These are phyloP conservation scores for Alternaria arbusti DNA, from an alignment of 2,329 filamentous ascomycete genomes.

Conservation along the genomic window DNA sequence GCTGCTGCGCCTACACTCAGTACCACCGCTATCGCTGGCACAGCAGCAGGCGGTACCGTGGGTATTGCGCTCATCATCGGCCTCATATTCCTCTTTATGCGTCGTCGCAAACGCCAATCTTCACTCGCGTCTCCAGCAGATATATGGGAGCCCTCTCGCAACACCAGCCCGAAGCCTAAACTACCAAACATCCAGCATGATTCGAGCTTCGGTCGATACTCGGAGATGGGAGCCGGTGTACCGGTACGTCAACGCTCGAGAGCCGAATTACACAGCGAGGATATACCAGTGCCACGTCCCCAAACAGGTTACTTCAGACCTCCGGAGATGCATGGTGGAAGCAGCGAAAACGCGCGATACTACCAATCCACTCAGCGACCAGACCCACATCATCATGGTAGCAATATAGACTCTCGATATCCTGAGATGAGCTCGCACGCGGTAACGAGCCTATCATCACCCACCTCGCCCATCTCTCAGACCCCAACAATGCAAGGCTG, in stretches of 20 bases:
- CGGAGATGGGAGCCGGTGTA: neutral
- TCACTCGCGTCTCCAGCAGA: neutral
- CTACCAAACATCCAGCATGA: neutral
- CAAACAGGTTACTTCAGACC: neutral
- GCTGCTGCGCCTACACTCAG: neutral
- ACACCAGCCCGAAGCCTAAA: neutral
- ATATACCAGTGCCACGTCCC: neutral
- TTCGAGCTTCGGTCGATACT: neutral
- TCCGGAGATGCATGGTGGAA: neutral
- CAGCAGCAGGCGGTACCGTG: slow-evolving; percentile 19
- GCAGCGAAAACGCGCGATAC: neutral
- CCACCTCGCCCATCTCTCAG: neutral
- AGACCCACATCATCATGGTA: neutral
- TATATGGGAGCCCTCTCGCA: neutral
- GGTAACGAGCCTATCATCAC: neutral
- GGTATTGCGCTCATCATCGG: slow-evolving; percentile 15
- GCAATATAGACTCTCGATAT: neutral
- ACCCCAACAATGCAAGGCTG: neutral
- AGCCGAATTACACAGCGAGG: neutral
- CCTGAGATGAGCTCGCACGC: neutral
- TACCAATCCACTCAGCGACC: neutral
- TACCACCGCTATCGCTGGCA: slow-evolving; percentile 22
- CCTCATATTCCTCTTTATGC: slow-evolving; percentile 14
- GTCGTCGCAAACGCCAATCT: slow-evolving; percentile 6
- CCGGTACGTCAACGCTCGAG: neutral